Evolutionary conservation across 106 monocot species (phyloP).

Genomic region (Allium cepa): DNA sequence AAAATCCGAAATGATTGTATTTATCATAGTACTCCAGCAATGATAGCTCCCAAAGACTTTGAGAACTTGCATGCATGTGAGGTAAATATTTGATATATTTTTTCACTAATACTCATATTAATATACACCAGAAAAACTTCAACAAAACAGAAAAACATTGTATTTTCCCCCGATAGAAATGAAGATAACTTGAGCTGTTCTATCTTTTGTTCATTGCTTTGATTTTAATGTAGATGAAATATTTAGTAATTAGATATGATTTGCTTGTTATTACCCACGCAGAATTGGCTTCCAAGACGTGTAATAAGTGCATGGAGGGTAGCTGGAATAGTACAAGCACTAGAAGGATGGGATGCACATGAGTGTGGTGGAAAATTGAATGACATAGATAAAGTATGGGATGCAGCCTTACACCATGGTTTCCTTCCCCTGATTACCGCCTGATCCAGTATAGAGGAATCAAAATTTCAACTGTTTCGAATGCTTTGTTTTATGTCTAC

Average conservation of each 20-base stretch:
- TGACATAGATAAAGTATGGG: not conserved
- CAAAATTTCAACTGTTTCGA: too few relatives aligned
- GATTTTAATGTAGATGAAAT: too few relatives aligned
- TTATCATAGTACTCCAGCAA: constrained; percentile 49
- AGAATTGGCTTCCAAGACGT: not conserved
- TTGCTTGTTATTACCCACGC: not conserved
- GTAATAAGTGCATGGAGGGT: not conserved
- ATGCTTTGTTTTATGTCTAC: too few relatives aligned
- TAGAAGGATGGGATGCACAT: not conserved
- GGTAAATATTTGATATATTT: constrained; percentile 19
- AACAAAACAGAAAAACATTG: too few relatives aligned
- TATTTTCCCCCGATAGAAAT: too few relatives aligned
- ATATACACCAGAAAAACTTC: too few relatives aligned
- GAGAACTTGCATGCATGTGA: constrained; percentile 76
- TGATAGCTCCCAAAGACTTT: constrained; percentile 39
- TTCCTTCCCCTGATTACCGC: not conserved
- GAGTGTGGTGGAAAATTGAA: not conserved
- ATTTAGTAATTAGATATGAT: too few relatives aligned
- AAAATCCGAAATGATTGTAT: constrained; percentile 26
- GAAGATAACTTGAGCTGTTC: too few relatives aligned
- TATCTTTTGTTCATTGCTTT: too few relatives aligned
- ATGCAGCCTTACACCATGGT: not conserved
- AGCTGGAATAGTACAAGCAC: constrained; percentile 1
- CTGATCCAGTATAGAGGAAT: too few relatives aligned
- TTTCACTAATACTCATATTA: too few relatives aligned